Percentiles rank a stretch among this genome's conserved stretches.
phyloP scores from a whole-genome alignment of 257 asterid genomes.

The Solanum chaucha region DNA sequence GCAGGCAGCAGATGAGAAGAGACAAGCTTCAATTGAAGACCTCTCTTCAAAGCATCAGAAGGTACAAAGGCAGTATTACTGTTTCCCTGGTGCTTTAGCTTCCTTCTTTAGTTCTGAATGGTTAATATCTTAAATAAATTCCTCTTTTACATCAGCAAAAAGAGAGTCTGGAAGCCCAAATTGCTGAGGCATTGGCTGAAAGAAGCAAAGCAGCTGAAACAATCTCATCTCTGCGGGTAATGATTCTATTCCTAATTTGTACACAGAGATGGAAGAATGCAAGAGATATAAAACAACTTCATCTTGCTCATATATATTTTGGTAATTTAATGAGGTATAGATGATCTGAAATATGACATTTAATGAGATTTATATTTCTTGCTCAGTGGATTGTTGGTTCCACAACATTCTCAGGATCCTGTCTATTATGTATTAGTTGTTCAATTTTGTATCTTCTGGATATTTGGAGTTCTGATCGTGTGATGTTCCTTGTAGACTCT shows the following conservation, averaged over 20 bases:
- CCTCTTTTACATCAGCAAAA: slow-evolving; percentile 47
- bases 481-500: slow-evolving; percentile 37
- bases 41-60: slow-evolving; percentile 74
- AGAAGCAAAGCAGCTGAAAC: slow-evolving; percentile 76
- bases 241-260: slow-evolving; percentile 16
- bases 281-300: not conserved
- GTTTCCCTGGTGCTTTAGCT: not conserved
- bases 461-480: not conserved
- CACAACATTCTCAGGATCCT: not conserved
- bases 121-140: not conserved
- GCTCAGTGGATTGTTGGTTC: not conserved
- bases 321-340: not conserved
- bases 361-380: not conserved
- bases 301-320: not conserved
- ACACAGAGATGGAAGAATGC: not conserved
- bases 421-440: not conserved
- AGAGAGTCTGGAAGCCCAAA: slow-evolving; percentile 77
- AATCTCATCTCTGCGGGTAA: slow-evolving; percentile 74
- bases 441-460: not conserved
- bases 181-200: slow-evolving; percentile 72
- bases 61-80: slow-evolving; percentile 32
- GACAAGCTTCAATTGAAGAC: slow-evolving; percentile 60
- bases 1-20: slow-evolving; percentile 83
- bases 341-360: not conserved
- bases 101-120: slow-evolving; percentile 3